A percentile compares a stretch with the other conserved stretches of the same genome.
Conservation (phyloP, 2,329 filamentous ascomycete species). For the Stachybotrys elegans region DNA sequence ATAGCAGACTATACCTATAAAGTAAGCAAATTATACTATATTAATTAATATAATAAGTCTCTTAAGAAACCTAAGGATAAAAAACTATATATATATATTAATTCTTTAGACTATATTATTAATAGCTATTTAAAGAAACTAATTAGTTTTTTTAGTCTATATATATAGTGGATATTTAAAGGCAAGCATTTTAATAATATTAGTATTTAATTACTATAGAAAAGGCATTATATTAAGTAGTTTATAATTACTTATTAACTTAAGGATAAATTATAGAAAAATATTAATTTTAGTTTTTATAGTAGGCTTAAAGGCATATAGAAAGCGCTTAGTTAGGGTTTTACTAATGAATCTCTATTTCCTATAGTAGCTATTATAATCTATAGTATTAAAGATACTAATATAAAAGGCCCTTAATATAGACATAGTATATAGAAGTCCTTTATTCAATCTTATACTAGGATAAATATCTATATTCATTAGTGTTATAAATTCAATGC, state of each 20-base stretch:
- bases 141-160: conserved; percentile 3
- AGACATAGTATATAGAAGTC: not conserved
- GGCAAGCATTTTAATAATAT: conserved; percentile 2
- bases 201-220: not conserved
- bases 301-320: conserved; percentile 2
- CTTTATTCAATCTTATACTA: not conserved
- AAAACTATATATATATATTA: conserved; percentile 3
- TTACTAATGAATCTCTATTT: conserved; percentile 3
- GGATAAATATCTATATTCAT: not conserved
- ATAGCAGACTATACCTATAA: not conserved
- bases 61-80: not conserved
- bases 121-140: not conserved
- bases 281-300: conserved; percentile 1
- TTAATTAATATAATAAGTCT: not conserved
- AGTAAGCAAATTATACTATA: not conserved
- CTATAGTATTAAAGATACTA: conserved; percentile 3
- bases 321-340: conserved; percentile 1
- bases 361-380: not conserved
- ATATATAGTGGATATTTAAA: conserved; percentile 4
- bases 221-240: not conserved
- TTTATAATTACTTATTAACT: not conserved
- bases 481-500: not conserved
- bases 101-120: not conserved
- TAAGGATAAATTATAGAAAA: conserved; percentile 1
- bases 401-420: not conserved